Evolutionary conservation across 805 yeast genomes (phyloP).

Genomic region (Kodamaea laetipori): DNA sequence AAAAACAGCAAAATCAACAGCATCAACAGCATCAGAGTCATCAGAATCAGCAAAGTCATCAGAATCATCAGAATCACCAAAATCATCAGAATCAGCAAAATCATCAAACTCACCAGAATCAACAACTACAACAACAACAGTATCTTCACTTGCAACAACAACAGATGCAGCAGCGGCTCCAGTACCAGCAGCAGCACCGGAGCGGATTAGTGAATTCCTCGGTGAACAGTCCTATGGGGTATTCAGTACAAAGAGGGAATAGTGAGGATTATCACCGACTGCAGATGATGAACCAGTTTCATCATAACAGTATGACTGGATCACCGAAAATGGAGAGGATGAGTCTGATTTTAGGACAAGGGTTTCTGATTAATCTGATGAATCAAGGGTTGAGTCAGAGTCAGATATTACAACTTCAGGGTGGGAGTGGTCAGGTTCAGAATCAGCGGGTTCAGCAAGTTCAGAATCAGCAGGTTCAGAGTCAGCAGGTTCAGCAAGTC

Average conservation of each 20-base stretch:
- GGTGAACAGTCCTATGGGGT: no score
- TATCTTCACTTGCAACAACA: constrained; percentile 17
- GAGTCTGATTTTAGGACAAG: no score
- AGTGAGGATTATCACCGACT: neutral
- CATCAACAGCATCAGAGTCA: neutral
- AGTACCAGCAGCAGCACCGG: constrained; percentile 15
- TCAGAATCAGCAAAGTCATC: constrained; percentile 16
- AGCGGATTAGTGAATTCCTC: neutral
- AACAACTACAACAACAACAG: constrained; percentile 21
- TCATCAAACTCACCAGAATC: constrained; percentile 17
- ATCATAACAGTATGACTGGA: neutral
- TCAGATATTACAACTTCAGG: no score
- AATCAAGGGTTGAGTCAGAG: no score
- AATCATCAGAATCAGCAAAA: constrained; percentile 12
- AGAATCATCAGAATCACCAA: constrained; percentile 3
- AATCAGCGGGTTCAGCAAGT: constrained; percentile 15
- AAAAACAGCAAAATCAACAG: constrained; percentile 1
- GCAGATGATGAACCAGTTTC: neutral
- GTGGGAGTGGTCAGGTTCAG: constrained; percentile 14
- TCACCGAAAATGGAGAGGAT: no score
- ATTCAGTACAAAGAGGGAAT: neutral
- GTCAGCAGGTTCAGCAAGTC: constrained; percentile 14
- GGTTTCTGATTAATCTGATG: no score
- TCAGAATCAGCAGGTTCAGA: constrained; percentile 15
- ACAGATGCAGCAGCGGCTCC: constrained; percentile 16